Evolutionary conservation across 257 asterid species (phyloP).

Genomic region (Solanum piurae): DNA sequence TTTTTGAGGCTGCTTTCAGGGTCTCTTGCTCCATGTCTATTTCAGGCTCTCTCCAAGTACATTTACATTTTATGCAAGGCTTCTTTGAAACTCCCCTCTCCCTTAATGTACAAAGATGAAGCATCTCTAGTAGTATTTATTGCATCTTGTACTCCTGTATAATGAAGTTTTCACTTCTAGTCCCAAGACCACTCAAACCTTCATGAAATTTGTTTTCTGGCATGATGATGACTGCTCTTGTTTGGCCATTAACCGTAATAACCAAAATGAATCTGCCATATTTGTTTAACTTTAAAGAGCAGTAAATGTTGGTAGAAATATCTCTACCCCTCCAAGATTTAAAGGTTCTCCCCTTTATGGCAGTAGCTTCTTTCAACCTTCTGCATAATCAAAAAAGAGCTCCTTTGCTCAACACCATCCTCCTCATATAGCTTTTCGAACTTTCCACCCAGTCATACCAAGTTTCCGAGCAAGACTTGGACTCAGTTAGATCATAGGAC

Average conservation of each 20-base stretch:
- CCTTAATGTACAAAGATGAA: not conserved
- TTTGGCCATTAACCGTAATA: not conserved
- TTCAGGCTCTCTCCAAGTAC: not conserved
- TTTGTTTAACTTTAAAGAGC: not conserved
- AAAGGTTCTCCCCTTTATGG: not conserved
- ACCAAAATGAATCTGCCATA: not conserved
- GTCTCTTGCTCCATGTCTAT: not conserved
- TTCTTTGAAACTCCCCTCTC: not conserved
- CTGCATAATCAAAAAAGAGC: not conserved
- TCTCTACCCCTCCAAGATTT: not conserved
- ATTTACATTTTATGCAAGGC: not conserved
- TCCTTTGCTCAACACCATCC: not conserved
- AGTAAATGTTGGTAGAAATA: not conserved
- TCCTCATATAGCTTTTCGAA: not conserved
- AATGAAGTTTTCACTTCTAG: not conserved
- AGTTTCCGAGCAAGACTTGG: not conserved
- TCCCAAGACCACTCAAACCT: not conserved
- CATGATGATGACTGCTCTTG: not conserved
- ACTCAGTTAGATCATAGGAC: not conserved
- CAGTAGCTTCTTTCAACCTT: not conserved
- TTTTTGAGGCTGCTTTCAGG: not conserved
- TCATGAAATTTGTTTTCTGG: not conserved
- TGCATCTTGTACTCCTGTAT: not conserved
- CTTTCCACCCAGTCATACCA: not conserved
- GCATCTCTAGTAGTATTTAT: not conserved